A percentile compares a stretch with the other conserved stretches of the same genome.
Evolutionary conservation across 139 green algal species (phyloP).

Genomic region (Closterium sp.): DNA sequence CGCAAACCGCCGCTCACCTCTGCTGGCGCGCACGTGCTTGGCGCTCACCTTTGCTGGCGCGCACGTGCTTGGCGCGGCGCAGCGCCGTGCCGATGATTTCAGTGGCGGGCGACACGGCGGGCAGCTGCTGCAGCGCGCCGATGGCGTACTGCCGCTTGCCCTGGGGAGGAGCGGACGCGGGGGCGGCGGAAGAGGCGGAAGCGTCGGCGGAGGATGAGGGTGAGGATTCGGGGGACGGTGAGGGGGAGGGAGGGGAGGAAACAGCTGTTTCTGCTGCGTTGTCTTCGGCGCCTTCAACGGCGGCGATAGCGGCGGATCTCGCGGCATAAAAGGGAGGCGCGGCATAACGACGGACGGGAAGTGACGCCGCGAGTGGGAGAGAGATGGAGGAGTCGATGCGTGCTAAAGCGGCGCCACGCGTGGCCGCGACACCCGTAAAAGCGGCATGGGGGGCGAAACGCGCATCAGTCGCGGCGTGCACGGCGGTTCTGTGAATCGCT

Average conservation of each 20-base stretch:
- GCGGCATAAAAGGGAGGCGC: neutral
- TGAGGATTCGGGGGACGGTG: neutral
- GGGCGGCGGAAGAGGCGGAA: neutral
- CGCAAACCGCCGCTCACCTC: neutral
- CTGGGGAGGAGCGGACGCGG: neutral
- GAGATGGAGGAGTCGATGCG: neutral
- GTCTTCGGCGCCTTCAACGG: neutral
- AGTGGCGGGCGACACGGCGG: constrained; percentile 23
- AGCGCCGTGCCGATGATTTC: constrained; percentile 39
- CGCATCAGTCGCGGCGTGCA: too few species aligned
- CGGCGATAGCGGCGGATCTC: neutral
- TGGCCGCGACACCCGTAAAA: neutral
- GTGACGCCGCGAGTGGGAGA: neutral
- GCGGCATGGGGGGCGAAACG: too few species aligned
- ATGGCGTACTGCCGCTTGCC: neutral
- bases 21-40: constrained; percentile 4
- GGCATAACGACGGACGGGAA: neutral
- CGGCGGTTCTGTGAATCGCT: neutral
- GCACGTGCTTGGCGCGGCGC: constrained; percentile 11
- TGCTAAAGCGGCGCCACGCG: neutral
- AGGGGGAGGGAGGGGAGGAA: neutral
- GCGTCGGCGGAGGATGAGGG: neutral
- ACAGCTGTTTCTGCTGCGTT: too few species aligned
- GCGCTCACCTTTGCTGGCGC: constrained; percentile 39
- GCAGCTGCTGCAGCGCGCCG: constrained; percentile 44